Percentiles rank a stretch among this genome's conserved stretches.
Conservation (phyloP, 2,329 filamentous ascomycete genomes). For the Graphium sp. region DNA sequence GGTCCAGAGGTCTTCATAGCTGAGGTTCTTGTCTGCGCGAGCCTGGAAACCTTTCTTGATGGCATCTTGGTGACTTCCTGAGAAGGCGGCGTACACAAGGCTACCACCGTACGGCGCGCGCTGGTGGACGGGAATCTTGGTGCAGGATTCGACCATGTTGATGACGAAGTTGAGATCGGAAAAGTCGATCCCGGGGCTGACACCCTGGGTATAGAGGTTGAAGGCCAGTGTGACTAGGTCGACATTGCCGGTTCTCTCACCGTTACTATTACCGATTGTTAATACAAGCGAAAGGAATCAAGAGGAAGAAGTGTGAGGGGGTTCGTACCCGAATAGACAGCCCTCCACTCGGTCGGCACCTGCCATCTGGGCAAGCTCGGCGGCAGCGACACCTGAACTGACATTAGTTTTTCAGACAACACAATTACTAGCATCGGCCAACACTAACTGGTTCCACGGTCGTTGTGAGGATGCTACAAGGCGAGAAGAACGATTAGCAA, state of each 20-base stretch:
- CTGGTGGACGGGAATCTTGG: conserved; percentile 74
- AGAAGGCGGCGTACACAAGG: conserved; percentile 70
- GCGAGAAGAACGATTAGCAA: conserved; percentile 1
- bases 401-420: no score
- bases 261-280: conserved; percentile 33
- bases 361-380: conserved; percentile 82
- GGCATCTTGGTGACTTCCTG: conserved; percentile 53
- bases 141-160: conserved; percentile 60
- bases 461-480: conserved; percentile 67
- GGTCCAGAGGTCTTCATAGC: conserved; percentile 39
- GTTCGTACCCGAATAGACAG: conserved; percentile 52
- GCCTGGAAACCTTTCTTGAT: conserved; percentile 63
- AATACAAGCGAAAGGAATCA: no score
- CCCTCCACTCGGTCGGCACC: conserved; percentile 81
- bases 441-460: conserved; percentile 49
- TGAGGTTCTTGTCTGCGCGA: conserved; percentile 23
- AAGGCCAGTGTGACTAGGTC: conserved; percentile 3
- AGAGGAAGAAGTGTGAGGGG: no score
- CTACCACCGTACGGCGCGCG: conserved; percentile 71
- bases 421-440: conserved; percentile 1
- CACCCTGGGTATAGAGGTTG: conserved; percentile 51
- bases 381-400: conserved; percentile 52
- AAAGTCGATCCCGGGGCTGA: conserved; percentile 62
- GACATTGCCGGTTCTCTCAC: conserved; percentile 2
- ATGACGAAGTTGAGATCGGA: conserved; percentile 17